Percentiles rank a stretch among this genome's conserved stretches.
These are phyloP conservation scores for Epichloe coenophiala DNA, from an alignment of 2,329 filamentous ascomycete species.

Conservation along the genomic window DNA sequence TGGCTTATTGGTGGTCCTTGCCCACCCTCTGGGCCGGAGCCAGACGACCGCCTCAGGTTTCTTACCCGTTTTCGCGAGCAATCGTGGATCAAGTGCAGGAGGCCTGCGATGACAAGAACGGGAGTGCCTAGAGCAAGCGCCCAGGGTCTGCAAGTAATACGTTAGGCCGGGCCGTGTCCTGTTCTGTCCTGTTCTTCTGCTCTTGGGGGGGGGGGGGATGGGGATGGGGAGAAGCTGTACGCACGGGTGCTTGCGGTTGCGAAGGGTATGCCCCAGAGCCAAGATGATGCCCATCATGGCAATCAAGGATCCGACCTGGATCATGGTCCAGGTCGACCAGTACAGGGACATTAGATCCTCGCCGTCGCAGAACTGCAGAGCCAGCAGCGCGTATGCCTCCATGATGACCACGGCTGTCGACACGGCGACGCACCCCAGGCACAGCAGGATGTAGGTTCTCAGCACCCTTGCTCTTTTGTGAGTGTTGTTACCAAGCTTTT, in stretches of 20 bases:
- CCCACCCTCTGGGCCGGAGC: slow-evolving; percentile 11
- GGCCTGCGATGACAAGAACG: slow-evolving; percentile 42
- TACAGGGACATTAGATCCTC: slow-evolving; percentile 47
- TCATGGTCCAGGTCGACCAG: slow-evolving; percentile 48
- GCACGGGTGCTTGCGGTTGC: slow-evolving; percentile 37
- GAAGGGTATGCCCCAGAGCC: slow-evolving; percentile 35
- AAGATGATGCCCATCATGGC: slow-evolving; percentile 45
- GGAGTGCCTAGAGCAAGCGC: slow-evolving; percentile 46
- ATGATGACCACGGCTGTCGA: slow-evolving; percentile 34
- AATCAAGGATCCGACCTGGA: slow-evolving; percentile 44
- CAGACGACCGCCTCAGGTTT: slow-evolving; percentile 14
- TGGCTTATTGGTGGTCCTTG: slow-evolving; percentile 27
- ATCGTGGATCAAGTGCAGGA: slow-evolving; percentile 35
- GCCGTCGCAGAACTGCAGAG: slow-evolving; percentile 45
- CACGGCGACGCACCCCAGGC: slow-evolving; percentile 28
- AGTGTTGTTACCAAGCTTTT: slow-evolving; percentile 20
- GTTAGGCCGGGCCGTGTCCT: background rate
- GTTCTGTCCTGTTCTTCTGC: too few relatives aligned
- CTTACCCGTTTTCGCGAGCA: slow-evolving; percentile 23
- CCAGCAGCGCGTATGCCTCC: slow-evolving; percentile 40
- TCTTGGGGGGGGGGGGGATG: too few relatives aligned
- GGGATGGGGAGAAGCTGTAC: slow-evolving; percentile 10
- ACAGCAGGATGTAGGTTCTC: slow-evolving; percentile 29
- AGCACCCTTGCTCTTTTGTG: slow-evolving; percentile 22
- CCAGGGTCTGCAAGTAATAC: slow-evolving; percentile 30